Percentiles rank a stretch among this genome's conserved stretches.
These are phyloP conservation scores for Crithidia bombi DNA, from an alignment of 208 protist species.

Conservation along the genomic window DNA sequence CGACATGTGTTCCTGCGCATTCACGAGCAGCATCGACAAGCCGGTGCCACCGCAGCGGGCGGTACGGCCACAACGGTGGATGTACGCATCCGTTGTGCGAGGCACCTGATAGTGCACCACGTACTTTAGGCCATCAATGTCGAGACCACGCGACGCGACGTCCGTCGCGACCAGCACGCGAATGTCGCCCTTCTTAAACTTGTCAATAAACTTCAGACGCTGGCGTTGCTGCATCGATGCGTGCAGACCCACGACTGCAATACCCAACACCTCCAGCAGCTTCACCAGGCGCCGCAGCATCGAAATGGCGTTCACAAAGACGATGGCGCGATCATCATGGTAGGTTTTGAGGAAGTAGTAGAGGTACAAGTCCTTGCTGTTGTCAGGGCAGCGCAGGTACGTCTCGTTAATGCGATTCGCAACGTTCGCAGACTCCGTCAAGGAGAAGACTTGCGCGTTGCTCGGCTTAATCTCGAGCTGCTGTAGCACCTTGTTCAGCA, in stretches of 20 bases:
- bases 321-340: conserved; percentile 88
- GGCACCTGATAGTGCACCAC: conserved; percentile 98
- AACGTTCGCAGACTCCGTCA: conserved; percentile 70
- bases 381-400: conserved; percentile 89
- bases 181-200: conserved; percentile 78
- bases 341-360: conserved; percentile 95
- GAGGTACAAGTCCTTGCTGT: conserved; percentile 96
- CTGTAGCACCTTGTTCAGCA: conserved; percentile 68
- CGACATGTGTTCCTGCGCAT: conserved; percentile 88
- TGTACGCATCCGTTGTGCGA: conserved; percentile 93
- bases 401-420: conserved; percentile 90
- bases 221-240: conserved; percentile 97
- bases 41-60: conserved; percentile 90
- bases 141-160: conserved; percentile 93
- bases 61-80: conserved; percentile 97
- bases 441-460: conserved; percentile 84
- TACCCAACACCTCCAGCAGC: conserved; percentile 88
- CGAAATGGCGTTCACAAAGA: conserved; percentile 95
- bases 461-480: conserved; percentile 77
- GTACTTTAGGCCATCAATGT: conserved; percentile 95
- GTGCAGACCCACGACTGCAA: conserved; percentile 90
- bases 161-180: conserved; percentile 93
- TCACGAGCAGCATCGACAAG: conserved; percentile 81
- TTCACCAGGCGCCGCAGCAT: conserved; percentile 93
- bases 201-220: conserved; percentile 97